Evolutionary conservation across 176 grass and related monocot species (phyloP).

Genomic region (Secale cereale): DNA sequence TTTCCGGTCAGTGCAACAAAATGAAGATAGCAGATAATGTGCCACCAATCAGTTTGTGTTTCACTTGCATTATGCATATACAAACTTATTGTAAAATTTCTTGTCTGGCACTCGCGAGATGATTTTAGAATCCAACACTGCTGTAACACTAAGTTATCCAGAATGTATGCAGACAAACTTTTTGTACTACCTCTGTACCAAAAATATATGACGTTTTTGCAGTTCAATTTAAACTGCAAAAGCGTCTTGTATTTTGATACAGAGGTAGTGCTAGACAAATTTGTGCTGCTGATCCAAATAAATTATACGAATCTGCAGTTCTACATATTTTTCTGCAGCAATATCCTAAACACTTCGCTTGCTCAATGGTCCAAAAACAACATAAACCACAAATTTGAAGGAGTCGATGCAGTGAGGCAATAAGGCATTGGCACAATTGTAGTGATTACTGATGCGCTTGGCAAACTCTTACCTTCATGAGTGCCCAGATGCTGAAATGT

Average conservation of each 20-base stretch:
- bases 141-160: not conserved
- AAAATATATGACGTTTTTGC: no score
- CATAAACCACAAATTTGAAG: not conserved
- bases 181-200: not conserved
- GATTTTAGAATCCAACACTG: not conserved
- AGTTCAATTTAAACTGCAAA: no score
- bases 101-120: not conserved
- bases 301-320: not conserved
- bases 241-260: no score
- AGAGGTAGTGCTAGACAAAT: not conserved
- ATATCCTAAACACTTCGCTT: not conserved
- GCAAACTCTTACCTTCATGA: constrained; percentile 70
- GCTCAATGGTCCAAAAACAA: not conserved
- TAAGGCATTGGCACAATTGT: not conserved
- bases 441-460: not conserved
- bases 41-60: not conserved
- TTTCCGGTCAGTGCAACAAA: not conserved
- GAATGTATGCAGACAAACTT: not conserved
- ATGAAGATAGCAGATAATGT: not conserved
- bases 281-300: not conserved
- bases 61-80: not conserved
- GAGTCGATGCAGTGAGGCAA: not conserved
- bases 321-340: not conserved
- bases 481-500: constrained; percentile 98
- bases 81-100: not conserved